Percentiles rank a stretch among this genome's conserved stretches.
These are phyloP conservation scores for Leishmania major DNA, from an alignment of 208 protist genomes.

Conservation along the genomic window DNA sequence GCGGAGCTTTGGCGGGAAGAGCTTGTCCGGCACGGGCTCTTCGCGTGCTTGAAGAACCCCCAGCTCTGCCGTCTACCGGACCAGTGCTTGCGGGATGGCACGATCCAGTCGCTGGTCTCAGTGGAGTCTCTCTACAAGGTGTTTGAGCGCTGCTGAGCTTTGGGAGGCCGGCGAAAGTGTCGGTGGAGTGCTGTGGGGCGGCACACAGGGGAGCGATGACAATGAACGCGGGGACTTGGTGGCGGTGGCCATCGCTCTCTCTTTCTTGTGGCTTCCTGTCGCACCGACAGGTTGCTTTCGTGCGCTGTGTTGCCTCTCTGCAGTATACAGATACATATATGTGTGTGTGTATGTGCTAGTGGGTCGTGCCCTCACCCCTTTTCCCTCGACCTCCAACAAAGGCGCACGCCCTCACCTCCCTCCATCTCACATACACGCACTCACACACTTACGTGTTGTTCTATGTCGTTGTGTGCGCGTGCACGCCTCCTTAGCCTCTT, in stretches of 20 bases:
- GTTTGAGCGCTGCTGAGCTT: constrained; percentile 83
- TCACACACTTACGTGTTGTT: not conserved
- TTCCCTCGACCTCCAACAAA: not conserved
- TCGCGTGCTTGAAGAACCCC: constrained; percentile 68
- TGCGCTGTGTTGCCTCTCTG: not conserved
- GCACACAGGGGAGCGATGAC: not conserved
- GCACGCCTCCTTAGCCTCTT: not conserved
- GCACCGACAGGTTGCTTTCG: not conserved
- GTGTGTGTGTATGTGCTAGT: not conserved
- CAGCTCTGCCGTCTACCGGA: constrained; percentile 67
- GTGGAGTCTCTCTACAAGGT: constrained; percentile 91
- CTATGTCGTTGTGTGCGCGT: not conserved
- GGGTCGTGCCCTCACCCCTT: not conserved
- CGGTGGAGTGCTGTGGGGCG: not conserved
- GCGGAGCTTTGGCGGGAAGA: constrained; percentile 9
- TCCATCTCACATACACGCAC: not conserved
- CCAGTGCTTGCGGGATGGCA: constrained; percentile 56
- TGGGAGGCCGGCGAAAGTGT: not conserved
- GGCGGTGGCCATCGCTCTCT: not conserved
- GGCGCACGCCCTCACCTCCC: not conserved
- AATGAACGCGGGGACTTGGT: no score
- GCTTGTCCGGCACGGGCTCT: constrained; percentile 43
- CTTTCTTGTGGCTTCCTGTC: not conserved
- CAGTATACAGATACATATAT: not conserved
- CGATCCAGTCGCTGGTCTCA: constrained; percentile 71